Evolutionary conservation across 73 alveolate species (phyloP).

Genomic region (Tetrahymena malaccensis): DNA sequence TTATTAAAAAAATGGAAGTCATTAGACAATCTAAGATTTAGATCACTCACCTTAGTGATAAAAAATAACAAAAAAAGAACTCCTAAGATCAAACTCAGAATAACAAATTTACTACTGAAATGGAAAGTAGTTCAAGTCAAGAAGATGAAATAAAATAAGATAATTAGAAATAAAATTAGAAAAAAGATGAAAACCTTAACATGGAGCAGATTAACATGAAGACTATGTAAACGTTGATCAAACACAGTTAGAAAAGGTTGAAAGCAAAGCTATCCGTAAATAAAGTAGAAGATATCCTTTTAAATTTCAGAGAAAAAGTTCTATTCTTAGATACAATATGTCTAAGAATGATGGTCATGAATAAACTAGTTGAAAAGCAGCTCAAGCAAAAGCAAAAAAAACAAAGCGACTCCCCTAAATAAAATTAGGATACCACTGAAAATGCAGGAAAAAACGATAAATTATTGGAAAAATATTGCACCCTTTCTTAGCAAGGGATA

Average conservation of each 20-base stretch:
- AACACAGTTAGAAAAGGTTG: not conserved
- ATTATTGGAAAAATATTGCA: not conserved
- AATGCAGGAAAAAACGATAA: not conserved
- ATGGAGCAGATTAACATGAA: not conserved
- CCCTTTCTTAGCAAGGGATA: not conserved
- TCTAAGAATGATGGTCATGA: not conserved
- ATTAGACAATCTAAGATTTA: slow-evolving; percentile 10
- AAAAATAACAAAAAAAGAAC: not conserved
- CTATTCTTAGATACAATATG: slow-evolving; percentile 10
- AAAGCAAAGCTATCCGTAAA: not conserved
- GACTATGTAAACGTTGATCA: not conserved
- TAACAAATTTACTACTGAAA: not conserved
- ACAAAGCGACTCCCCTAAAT: not conserved
- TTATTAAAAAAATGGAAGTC: slow-evolving; percentile 17
- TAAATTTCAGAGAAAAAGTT: slow-evolving; percentile 4
- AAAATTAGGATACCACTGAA: not conserved
- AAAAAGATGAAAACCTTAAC: not conserved
- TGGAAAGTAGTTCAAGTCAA: not conserved
- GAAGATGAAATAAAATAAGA: slow-evolving; percentile 2
- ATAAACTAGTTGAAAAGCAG: not conserved
- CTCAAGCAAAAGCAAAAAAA: not conserved
- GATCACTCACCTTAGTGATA: slow-evolving; percentile 1
- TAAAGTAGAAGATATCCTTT: slow-evolving; percentile 18
- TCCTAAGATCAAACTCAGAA: not conserved
- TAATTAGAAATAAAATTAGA: not conserved